These are phyloP conservation scores for Debaryomyces fabryi DNA, from an alignment of 1,139 yeast genomes.

Conservation along the genomic window DNA sequence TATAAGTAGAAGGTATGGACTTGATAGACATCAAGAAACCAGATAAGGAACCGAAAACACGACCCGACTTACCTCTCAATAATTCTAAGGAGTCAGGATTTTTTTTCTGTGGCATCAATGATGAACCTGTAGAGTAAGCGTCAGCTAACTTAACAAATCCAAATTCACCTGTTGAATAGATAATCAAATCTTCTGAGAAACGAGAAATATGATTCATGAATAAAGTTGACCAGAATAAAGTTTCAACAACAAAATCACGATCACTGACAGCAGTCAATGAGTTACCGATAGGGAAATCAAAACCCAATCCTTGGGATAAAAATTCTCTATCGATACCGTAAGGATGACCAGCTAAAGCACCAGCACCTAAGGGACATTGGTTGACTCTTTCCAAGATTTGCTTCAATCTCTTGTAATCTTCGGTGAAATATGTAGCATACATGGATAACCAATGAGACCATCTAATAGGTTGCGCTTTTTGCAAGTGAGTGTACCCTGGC, in stretches of 20 bases:
- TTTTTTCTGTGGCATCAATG: constrained; percentile 98
- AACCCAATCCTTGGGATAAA: constrained; percentile 77
- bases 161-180: constrained; percentile 96
- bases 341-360: constrained; percentile 99
- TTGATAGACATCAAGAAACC: constrained; percentile 96
- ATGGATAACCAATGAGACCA: constrained; percentile 98
- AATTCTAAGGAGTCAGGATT: constrained; percentile 96
- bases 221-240: constrained; percentile 96
- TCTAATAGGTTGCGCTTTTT: constrained; percentile 98
- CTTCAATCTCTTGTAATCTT: constrained; percentile 81
- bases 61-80: constrained; percentile 94
- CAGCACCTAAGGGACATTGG: constrained; percentile 90
- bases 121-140: constrained; percentile 97
- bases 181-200: constrained; percentile 90
- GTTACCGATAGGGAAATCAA: constrained; percentile 86
- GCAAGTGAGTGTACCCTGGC: constrained; percentile 99
- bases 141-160: constrained; percentile 92
- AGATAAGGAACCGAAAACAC: constrained; percentile 91
- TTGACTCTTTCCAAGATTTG: constrained; percentile 84
- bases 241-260: constrained; percentile 95
- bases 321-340: constrained; percentile 95
- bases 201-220: constrained; percentile 95
- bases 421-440: constrained; percentile 91
- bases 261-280: constrained; percentile 94
- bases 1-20: constrained; percentile 95